Conservation (phyloP, 225 moss, liverwort and hornwort genomes). For the Sphagnum tenellum region DNA sequence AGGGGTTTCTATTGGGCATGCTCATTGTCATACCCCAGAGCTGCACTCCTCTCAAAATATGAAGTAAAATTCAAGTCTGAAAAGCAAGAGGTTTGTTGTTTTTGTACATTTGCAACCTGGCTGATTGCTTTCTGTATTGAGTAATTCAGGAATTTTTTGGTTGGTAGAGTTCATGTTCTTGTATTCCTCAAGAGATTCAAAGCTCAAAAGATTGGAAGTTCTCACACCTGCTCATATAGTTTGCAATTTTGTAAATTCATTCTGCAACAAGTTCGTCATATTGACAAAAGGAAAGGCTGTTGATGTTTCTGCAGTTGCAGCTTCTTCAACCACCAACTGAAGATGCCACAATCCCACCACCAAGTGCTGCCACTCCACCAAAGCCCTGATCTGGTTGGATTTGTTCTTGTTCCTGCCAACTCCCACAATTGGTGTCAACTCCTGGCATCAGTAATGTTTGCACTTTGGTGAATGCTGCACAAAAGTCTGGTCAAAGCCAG, state of each 20-base stretch:
- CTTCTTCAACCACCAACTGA: slow-evolving; percentile 24
- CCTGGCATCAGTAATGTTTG: no score
- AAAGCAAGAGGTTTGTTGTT: no score
- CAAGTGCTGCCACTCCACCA: background rate
- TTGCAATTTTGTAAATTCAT: background rate
- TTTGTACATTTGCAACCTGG: background rate
- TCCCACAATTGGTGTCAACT: no score
- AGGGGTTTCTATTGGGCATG: background rate
- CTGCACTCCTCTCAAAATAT: background rate
- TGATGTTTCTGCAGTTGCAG: slow-evolving; percentile 12
- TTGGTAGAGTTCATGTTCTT: background rate
- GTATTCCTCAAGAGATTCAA: background rate
- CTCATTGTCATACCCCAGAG: background rate
- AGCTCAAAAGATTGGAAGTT: background rate
- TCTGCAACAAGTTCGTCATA: background rate
- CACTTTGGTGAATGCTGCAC: no score
- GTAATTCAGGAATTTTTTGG: background rate
- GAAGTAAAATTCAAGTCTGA: no score
- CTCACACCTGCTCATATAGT: background rate
- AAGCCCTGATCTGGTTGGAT: no score
- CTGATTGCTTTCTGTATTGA: background rate
- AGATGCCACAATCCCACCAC: slow-evolving; percentile 4
- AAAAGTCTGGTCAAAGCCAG: no score
- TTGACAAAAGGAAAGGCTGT: no score
- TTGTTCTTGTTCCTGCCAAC: no score